Percentiles rank a stretch among this genome's conserved stretches.
Conservation (phyloP, 2,329 filamentous ascomycete genomes). For the Calonectria pauciramosa region DNA sequence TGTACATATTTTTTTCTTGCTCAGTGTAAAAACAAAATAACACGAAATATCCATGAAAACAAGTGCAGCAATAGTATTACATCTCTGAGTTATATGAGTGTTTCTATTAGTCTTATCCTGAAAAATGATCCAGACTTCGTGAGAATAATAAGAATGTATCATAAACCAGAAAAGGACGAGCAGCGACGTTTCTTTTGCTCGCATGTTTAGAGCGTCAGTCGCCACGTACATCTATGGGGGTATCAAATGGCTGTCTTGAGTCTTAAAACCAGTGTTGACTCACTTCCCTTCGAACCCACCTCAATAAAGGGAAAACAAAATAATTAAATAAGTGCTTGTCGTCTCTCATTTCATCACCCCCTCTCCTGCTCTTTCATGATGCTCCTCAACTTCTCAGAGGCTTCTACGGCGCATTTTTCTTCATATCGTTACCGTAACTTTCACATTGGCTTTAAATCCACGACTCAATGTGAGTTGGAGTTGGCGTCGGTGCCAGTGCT, state of each 20-base stretch:
- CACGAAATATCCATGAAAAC: background rate
- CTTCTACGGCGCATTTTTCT: background rate
- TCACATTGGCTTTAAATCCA: background rate
- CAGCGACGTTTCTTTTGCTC: slow-evolving; percentile 34
- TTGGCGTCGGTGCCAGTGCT: slow-evolving; percentile 49
- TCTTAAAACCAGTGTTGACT: slow-evolving; percentile 38
- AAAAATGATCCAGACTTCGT: slow-evolving; percentile 13
- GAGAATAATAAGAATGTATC: slow-evolving; percentile 15
- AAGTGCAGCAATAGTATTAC: background rate
- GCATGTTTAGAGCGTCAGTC: slow-evolving; percentile 36
- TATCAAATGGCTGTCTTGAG: slow-evolving; percentile 48
- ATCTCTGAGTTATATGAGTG: background rate
- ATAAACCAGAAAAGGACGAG: slow-evolving; percentile 36
- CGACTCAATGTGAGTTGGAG: slow-evolving; percentile 60
- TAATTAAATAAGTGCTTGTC: slow-evolving; percentile 25
- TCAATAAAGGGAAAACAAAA: slow-evolving; percentile 27
- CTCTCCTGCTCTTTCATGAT: slow-evolving; percentile 8
- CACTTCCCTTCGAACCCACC: slow-evolving; percentile 39
- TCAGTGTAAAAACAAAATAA: background rate
- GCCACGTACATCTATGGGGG: slow-evolving; percentile 52
- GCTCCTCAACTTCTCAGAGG: slow-evolving; percentile 2
- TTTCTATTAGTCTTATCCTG: slow-evolving; percentile 26
- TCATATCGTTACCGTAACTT: background rate
- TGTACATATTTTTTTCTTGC: background rate
- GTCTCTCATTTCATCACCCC: slow-evolving; percentile 13